A percentile compares a stretch with the other conserved stretches of the same genome.
Evolutionary conservation across 768 basidiomycete genomes (phyloP).

Genomic region (Collybia sp.): DNA sequence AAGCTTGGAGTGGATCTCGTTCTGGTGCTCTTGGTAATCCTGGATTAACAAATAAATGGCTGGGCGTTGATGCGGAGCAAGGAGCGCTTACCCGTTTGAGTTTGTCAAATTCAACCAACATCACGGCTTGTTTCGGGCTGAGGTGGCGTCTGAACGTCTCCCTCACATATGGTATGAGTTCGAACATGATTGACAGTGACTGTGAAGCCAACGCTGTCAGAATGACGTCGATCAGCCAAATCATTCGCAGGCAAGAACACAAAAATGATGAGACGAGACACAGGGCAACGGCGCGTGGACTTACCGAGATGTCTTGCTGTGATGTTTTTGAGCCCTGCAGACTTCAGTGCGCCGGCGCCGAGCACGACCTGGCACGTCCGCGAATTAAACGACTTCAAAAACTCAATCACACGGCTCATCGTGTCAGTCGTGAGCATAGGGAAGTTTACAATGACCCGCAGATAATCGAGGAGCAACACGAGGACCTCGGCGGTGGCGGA

Average conservation of each 20-base stretch:
- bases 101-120: conserved; percentile 98
- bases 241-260: not conserved
- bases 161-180: conserved; percentile 92
- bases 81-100: conserved; percentile 74
- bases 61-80: not conserved
- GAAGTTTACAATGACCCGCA: conserved; percentile 83
- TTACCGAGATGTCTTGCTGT: conserved; percentile 95
- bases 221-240: not conserved
- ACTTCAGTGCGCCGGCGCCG: conserved; percentile 98
- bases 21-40: conserved; percentile 99
- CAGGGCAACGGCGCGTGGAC: conserved; percentile 10
- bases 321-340: conserved; percentile 96
- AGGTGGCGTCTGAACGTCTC: conserved; percentile 94
- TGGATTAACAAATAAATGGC: conserved; percentile 20
- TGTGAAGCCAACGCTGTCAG: conserved; percentile 87
- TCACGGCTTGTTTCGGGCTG: conserved; percentile 91
- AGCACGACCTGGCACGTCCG: conserved; percentile 97
- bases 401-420: conserved; percentile 94
- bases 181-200: conserved; percentile 89
- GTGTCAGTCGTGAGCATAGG: conserved; percentile 88
- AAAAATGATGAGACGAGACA: no score
- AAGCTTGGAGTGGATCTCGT: conserved; percentile 96
- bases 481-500: conserved; percentile 78
- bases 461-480: conserved; percentile 74
- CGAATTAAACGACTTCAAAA: conserved; percentile 96